phyloP scores from a whole-genome alignment of 1,284 basidiomycete species.

The Ganoderma resinaceum region DNA sequence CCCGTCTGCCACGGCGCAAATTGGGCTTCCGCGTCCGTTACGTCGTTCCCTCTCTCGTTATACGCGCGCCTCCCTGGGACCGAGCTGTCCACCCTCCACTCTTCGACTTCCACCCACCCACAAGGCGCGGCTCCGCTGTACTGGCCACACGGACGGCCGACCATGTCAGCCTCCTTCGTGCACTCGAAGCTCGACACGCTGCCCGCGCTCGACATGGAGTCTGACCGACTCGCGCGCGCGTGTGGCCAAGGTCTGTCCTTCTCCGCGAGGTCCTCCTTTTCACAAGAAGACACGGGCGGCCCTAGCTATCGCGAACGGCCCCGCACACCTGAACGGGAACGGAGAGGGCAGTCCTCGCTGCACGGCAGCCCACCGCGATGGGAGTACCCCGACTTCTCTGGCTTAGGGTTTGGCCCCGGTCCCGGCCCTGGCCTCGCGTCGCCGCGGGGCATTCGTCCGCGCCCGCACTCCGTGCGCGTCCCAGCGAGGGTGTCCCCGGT shows the following conservation, averaged over 20 bases:
- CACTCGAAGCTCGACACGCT: slow-evolving; percentile 21
- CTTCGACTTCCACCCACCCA: slow-evolving; percentile 10
- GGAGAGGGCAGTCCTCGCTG: background rate
- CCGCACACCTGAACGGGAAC: background rate
- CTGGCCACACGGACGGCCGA: background rate
- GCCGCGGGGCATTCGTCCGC: slow-evolving; percentile 19
- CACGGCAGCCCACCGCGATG: slow-evolving; percentile 6
- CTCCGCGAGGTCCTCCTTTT: slow-evolving; percentile 7
- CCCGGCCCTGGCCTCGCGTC: background rate
- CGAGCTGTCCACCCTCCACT: background rate
- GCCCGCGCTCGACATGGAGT: slow-evolving; percentile 33
- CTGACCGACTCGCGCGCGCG: slow-evolving; percentile 39
- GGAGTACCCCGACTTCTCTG: slow-evolving; percentile 8
- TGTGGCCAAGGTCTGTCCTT: slow-evolving; percentile 36
- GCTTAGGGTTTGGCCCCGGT: background rate
- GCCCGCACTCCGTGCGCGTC: slow-evolving; percentile 25
- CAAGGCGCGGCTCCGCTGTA: background rate
- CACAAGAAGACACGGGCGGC: background rate
- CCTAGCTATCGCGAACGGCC: background rate
- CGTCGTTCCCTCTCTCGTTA: background rate
- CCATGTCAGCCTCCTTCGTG: slow-evolving; percentile 13
- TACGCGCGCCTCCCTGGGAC: background rate
- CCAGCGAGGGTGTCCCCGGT: slow-evolving; percentile 9
- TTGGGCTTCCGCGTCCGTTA: background rate
- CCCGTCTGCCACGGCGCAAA: background rate